Conservation (phyloP, 2,329 filamentous ascomycete species). For the Alternaria panax region DNA sequence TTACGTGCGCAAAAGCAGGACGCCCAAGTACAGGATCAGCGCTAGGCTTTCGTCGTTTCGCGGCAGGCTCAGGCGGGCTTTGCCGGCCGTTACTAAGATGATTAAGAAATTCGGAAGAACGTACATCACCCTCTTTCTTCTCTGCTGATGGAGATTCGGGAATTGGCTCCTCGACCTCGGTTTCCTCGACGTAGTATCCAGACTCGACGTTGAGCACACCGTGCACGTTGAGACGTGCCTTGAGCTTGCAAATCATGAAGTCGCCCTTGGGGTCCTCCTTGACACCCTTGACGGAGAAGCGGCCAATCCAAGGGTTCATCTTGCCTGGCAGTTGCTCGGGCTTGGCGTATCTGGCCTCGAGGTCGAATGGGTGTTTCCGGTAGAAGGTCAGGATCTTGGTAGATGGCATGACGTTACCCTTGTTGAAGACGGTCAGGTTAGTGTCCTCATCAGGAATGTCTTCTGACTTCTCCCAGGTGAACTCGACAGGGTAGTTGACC, state of each 20-base stretch:
- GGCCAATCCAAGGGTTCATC: slow-evolving; percentile 92
- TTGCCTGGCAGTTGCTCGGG: slow-evolving; percentile 88
- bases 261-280: slow-evolving; percentile 92
- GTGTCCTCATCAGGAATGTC: slow-evolving; percentile 99
- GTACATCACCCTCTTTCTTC: slow-evolving; percentile 74
- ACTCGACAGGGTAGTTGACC: slow-evolving; percentile 97
- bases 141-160: slow-evolving; percentile 69
- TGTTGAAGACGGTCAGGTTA: slow-evolving; percentile 95
- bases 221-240: slow-evolving; percentile 95
- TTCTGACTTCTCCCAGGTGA: slow-evolving; percentile 97
- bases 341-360: slow-evolving; percentile 92
- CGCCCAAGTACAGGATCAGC: slow-evolving; percentile 34
- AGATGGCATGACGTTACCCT: slow-evolving; percentile 93
- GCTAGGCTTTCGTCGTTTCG: slow-evolving; percentile 44
- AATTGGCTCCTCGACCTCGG: slow-evolving; percentile 94
- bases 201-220: slow-evolving; percentile 95
- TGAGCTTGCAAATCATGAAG: slow-evolving; percentile 99
- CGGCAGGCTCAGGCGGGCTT: slow-evolving; percentile 34
- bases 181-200: slow-evolving; percentile 97
- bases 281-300: slow-evolving; percentile 97
- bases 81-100: slow-evolving; percentile 31
- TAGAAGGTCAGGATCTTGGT: slow-evolving; percentile 99
- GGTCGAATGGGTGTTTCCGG: slow-evolving; percentile 94
- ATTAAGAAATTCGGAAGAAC: slow-evolving; percentile 51
- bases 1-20: slow-evolving; percentile 33